Evolutionary conservation across 1,139 yeast genomes (phyloP).

Genomic region (Kluyveromyces marxianus): DNA sequence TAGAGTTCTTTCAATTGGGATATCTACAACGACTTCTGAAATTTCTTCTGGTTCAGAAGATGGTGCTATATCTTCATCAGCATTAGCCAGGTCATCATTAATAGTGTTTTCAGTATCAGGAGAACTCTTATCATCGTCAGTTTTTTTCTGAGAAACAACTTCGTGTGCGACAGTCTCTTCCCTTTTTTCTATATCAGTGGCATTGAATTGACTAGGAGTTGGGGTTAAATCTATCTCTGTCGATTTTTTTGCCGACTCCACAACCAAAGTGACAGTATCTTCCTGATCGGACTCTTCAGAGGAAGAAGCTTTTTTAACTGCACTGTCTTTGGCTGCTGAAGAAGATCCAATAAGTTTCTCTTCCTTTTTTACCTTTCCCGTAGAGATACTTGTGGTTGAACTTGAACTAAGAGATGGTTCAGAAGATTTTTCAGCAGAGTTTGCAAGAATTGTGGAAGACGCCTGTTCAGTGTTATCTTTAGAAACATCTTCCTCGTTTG

Average conservation of each 20-base stretch:
- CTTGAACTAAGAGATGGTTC: too few species aligned
- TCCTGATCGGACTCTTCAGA: background rate
- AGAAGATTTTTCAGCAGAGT: too few species aligned
- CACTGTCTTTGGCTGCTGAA: background rate
- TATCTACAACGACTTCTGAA: too few species aligned
- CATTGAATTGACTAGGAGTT: constrained; percentile 8
- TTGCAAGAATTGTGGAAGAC: too few species aligned
- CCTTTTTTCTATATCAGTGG: background rate
- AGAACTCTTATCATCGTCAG: background rate
- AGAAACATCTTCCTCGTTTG: too few species aligned
- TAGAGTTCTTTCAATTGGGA: too few species aligned
- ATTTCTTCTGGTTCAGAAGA: background rate
- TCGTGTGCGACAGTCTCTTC: background rate
- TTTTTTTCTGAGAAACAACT: background rate
- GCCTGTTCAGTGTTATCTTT: too few species aligned
- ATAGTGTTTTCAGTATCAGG: background rate
- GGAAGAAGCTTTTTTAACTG: background rate
- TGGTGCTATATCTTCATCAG: background rate
- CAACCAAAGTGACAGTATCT: background rate
- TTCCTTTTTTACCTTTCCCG: too few species aligned
- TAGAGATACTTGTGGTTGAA: too few species aligned
- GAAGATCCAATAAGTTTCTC: background rate
- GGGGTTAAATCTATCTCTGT: background rate
- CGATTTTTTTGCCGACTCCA: background rate
- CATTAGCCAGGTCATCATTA: background rate